These are phyloP conservation scores for Xerocomellus amylosporus DNA, from an alignment of 768 basidiomycete species.

Conservation along the genomic window DNA sequence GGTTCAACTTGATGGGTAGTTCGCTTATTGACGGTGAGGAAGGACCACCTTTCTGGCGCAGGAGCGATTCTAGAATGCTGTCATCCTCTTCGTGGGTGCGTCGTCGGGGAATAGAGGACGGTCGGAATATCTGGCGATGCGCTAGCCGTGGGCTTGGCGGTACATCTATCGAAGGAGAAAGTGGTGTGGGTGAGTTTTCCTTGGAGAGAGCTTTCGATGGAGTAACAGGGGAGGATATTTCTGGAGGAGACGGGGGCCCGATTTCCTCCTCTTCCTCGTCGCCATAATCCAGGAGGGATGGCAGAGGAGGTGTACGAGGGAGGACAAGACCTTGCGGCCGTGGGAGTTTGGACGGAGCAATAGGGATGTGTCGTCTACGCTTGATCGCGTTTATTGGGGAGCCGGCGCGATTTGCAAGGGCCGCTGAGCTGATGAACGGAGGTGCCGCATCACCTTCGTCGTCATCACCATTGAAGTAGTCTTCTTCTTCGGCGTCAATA, in stretches of 20 bases:
- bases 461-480: constrained; percentile 89
- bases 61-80: constrained; percentile 53
- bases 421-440: constrained; percentile 29
- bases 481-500: constrained; percentile 80
- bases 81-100: constrained; percentile 48
- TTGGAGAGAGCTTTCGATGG: constrained; percentile 14
- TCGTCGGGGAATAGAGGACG: constrained; percentile 47
- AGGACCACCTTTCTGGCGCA: constrained; percentile 36
- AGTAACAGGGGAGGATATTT: constrained; percentile 6
- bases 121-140: constrained; percentile 38
- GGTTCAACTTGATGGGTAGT: constrained; percentile 26
- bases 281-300: constrained; percentile 71
- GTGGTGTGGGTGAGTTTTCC: constrained; percentile 23
- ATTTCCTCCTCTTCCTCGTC: constrained; percentile 61
- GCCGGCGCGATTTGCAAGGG: constrained; percentile 26
- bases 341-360: constrained; percentile 46
- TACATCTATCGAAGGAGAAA: constrained; percentile 35
- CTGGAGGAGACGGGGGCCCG: constrained; percentile 17
- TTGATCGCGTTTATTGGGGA: constrained; percentile 44
- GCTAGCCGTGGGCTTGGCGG: constrained; percentile 38
- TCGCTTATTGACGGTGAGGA: constrained; percentile 38
- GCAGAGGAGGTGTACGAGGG: constrained; percentile 52
- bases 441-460: constrained; percentile 59
- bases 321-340: constrained; percentile 40
- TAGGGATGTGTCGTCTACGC: constrained; percentile 53